Base-by-base conservation (phyloP, 2,329 filamentous ascomycete genomes). In the Claviceps paspali region DNA sequence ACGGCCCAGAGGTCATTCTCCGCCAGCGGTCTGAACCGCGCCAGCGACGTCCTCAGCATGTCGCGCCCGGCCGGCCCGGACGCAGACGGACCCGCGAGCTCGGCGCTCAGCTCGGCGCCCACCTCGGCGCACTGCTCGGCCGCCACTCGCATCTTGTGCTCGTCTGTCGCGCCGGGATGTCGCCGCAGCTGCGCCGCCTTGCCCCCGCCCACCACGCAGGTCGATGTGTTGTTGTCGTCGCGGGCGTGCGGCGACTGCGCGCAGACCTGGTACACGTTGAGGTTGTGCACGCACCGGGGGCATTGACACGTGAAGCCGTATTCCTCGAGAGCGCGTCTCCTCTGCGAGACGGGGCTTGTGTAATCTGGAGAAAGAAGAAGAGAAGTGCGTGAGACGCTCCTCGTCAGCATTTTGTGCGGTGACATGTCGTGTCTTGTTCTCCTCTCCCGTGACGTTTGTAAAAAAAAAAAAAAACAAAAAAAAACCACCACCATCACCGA, bases 251-350 rank as follows among this genome's bases (percentile, higher is more conserved):
- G n/a, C n/a, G n/a, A 65, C 2, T 28, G 35, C 37, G 59, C 54
- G 49, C 62, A 67, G 23, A 67, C 64, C 40, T 73, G 59, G 45
- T 76, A 76, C 31, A 70, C 59, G 40, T 69, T 65, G 17, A 75
- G 53, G 44, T 76, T 60, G 11, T 62, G 52, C 9, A 47, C 48
- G 47, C 72, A 76, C 23, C 69, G 63, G 10, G 42, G 49, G 40
- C 72, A 76, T 15, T 39, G 43, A 46, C 72, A 76, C 6, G 54
- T 45, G 44, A 76, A 76, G 45, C 65, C 62, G 47, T 75, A 76
- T 9, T 60, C 54, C 18, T 50, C 48, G 5, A 76, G 56, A 0
- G 59, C 59, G 34, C 59, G 45, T 35, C 55, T 59, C 34, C 72
- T 61, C 29, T 56, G 56, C 2, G 53, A 41, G 19, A 60, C 57